phyloP scores from a whole-genome alignment of 805 yeast genomes.

The Nematodospora valgi region DNA sequence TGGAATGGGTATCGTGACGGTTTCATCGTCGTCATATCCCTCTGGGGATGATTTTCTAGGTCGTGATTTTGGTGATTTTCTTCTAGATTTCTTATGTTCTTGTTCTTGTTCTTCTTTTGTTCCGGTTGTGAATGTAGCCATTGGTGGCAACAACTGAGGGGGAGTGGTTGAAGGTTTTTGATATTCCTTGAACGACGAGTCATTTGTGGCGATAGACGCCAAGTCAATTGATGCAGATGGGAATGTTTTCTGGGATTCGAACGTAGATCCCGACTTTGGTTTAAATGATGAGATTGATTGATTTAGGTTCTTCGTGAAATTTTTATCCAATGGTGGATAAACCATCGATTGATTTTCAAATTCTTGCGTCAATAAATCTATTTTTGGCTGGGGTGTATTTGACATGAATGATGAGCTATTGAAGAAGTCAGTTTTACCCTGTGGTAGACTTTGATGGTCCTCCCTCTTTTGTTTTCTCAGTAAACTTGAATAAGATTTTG shows the following conservation, averaged over 20 bases:
- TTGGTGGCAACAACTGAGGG: constrained; percentile 26
- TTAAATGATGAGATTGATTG: constrained; percentile 4
- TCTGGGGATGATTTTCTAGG: background rate
- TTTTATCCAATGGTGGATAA: constrained; percentile 6
- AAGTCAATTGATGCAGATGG: constrained; percentile 49
- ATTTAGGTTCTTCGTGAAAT: constrained; percentile 11
- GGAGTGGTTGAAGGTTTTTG: constrained; percentile 2
- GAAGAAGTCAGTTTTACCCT: background rate
- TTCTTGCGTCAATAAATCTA: constrained; percentile 27
- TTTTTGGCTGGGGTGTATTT: constrained; percentile 7
- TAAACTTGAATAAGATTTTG: constrained; percentile 26
- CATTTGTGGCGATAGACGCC: constrained; percentile 45
- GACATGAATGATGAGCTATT: too few species aligned
- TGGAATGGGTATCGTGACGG: constrained; percentile 10
- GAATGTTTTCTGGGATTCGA: constrained; percentile 33
- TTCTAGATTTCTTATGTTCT: background rate
- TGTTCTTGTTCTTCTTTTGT: constrained; percentile 1
- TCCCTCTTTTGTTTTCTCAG: background rate
- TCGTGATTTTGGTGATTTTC: background rate
- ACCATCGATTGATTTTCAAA: constrained; percentile 11
- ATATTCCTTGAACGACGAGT: constrained; percentile 13
- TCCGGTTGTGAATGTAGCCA: constrained; percentile 23
- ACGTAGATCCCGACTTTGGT: constrained; percentile 7
- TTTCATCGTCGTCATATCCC: constrained; percentile 8
- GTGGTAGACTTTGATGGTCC: constrained; percentile 4